A percentile compares a stretch with the other conserved stretches of the same genome.
Conservation (phyloP, 1,284 basidiomycete genomes). For the Leccinum pachyderme region DNA sequence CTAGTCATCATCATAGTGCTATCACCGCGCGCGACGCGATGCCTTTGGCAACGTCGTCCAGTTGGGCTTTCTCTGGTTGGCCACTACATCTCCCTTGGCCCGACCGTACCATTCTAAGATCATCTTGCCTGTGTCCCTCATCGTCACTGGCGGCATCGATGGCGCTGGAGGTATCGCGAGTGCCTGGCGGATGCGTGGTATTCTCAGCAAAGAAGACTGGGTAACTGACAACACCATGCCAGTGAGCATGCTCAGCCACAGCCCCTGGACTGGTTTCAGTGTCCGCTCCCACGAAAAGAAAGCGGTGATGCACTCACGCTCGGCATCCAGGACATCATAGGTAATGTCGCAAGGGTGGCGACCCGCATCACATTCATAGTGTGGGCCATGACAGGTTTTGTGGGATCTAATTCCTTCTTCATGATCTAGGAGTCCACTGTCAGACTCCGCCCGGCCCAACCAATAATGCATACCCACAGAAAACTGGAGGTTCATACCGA, state of each 20-base stretch:
- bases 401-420: constrained; percentile 56
- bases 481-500: constrained; percentile 72
- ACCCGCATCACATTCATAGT: constrained; percentile 73
- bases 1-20: background rate
- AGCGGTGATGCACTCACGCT: constrained; percentile 40
- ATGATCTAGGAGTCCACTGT: constrained; percentile 41
- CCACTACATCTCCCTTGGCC: constrained; percentile 3
- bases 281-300: background rate
- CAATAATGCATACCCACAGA: constrained; percentile 44
- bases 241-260: constrained; percentile 32
- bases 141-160: constrained; percentile 23
- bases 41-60: constrained; percentile 26
- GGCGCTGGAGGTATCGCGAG: constrained; percentile 19
- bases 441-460: constrained; percentile 4
- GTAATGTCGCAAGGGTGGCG: constrained; percentile 56
- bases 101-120: constrained; percentile 25
- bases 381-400: constrained; percentile 59
- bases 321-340: constrained; percentile 62
- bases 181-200: constrained; percentile 27
- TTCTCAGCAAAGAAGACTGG: constrained; percentile 25
- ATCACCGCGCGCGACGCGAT: constrained; percentile 15
- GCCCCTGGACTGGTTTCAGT: constrained; percentile 17
- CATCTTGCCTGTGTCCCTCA: constrained; percentile 27
- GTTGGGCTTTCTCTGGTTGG: constrained; percentile 23
- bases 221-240: constrained; percentile 21